Evolutionary conservation across 2,329 filamentous ascomycete species (phyloP), one percentile per base, ranked within the genome.

Genomic region (Microdochium bolleyi): DNA sequence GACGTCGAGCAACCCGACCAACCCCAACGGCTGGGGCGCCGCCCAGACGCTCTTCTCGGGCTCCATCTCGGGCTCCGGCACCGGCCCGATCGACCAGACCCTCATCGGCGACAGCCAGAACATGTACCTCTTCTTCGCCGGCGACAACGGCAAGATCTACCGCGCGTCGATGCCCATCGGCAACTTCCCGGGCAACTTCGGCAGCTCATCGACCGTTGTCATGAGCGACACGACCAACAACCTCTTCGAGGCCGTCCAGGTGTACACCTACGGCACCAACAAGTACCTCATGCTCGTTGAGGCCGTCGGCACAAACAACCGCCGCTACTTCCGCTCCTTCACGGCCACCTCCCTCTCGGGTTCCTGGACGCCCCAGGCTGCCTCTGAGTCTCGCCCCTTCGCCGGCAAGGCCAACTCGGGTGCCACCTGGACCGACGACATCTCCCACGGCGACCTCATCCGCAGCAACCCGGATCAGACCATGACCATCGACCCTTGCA

Each of bases 251-350:
- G 82, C 82, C 0, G 81, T 85, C 0, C 78, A 86, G 60, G 83
- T 87, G 48, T 87, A 87, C 69, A 83, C 74, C 2, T 60, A 73
- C 30, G 79, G 77, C 25, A 70, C 76, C 58, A 72, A 71, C 57
- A 67, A 76, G 57, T 87, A 86, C 66, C 76, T 87, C 53, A 85
- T 87, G 80, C 76, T 87, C n/a, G 81, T 87, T 32, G 84, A 87
- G 65, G 72, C 80, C 0, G 77, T 80, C 46, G 83, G 83, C 1
- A 37, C 65, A 0, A 67, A 73, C 30, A 83, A 83, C 1, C 27
- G 41, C 19, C 75, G 84, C 2, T 87, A 79, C 67, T 86, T 87
- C 76, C 81, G 83, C 53, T 85, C 82, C 1, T 87, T 82, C 70
- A 85, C 81, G 0, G 78, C 84, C 14, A 74, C 69, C 46, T 78